Percentiles rank a stretch among this genome's conserved stretches.
Conservation (phyloP, 2,329 filamentous ascomycete genomes). For the Neophaeococcomyces mojaviensis region DNA sequence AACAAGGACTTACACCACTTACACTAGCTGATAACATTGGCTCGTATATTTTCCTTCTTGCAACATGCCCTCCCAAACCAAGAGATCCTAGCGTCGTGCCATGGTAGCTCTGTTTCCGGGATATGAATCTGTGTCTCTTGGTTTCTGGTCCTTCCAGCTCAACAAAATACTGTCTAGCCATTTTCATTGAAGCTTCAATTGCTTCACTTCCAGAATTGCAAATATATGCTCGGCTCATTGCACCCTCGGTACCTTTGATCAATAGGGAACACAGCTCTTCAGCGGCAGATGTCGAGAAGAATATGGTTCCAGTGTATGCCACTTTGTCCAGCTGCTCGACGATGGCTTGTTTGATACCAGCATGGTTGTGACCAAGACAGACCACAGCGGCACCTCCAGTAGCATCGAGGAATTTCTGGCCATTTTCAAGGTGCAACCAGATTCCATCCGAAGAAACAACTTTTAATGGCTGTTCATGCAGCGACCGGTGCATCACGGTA, state of each 20-base stretch:
- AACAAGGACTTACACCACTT: slow-evolving; percentile 25
- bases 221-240: slow-evolving; percentile 49
- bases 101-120: slow-evolving; percentile 42
- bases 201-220: slow-evolving; percentile 49
- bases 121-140: slow-evolving; percentile 36
- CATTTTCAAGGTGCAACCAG: slow-evolving; percentile 47
- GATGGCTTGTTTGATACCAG: slow-evolving; percentile 54
- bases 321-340: slow-evolving; percentile 51
- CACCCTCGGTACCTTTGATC: slow-evolving; percentile 44
- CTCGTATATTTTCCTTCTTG: slow-evolving; percentile 29
- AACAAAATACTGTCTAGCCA: slow-evolving; percentile 43
- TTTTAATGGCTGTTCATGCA: slow-evolving; percentile 39
- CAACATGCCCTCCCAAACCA: slow-evolving; percentile 32
- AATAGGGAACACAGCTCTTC: slow-evolving; percentile 47
- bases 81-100: slow-evolving; percentile 45
- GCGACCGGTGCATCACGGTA: slow-evolving; percentile 44
- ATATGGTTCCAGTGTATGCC: slow-evolving; percentile 51
- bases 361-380: slow-evolving; percentile 60
- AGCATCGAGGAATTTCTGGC: slow-evolving; percentile 60
- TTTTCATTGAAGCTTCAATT: slow-evolving; percentile 42
- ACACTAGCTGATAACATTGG: slow-evolving; percentile 20
- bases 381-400: slow-evolving; percentile 65
- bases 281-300: slow-evolving; percentile 48
- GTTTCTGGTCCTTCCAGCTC: slow-evolving; percentile 35
- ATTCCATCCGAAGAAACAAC: slow-evolving; percentile 45